Percentiles rank a stretch among this genome's conserved stretches.
Conservation (phyloP, 2,329 filamentous ascomycete genomes). For the Apiospora marii region DNA sequence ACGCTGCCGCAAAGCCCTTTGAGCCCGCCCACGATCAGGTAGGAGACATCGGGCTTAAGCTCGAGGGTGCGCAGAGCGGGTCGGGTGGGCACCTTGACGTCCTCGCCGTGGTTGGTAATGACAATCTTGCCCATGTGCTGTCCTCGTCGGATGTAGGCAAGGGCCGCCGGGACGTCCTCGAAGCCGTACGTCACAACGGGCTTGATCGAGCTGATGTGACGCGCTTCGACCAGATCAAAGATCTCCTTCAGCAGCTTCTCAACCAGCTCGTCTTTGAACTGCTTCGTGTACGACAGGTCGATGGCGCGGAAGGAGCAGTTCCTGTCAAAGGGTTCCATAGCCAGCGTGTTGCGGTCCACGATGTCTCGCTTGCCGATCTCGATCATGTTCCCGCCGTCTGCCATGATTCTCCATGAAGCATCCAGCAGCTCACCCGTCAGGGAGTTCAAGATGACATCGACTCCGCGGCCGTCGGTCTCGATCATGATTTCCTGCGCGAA, state of each 20-base stretch:
- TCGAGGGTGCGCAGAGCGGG: neutral
- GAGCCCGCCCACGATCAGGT: conserved; percentile 45
- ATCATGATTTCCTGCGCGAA: conserved; percentile 32
- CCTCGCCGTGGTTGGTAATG: neutral
- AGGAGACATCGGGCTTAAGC: conserved; percentile 35
- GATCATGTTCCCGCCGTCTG: conserved; percentile 22
- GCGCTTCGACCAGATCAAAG: conserved; percentile 24
- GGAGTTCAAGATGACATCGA: conserved; percentile 32
- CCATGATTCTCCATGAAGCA: conserved; percentile 28
- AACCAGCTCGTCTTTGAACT: too few relatives aligned
- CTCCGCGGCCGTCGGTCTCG: conserved; percentile 38
- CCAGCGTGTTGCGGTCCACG: conserved; percentile 26
- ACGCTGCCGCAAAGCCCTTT: conserved; percentile 44
- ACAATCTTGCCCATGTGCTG: conserved; percentile 32
- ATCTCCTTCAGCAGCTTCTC: neutral
- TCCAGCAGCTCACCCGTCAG: conserved; percentile 34
- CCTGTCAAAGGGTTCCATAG: conserved; percentile 29
- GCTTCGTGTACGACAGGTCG: neutral
- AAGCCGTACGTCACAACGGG: conserved; percentile 28
- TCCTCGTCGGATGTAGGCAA: conserved; percentile 28
- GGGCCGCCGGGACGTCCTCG: conserved; percentile 25
- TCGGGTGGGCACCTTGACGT: neutral
- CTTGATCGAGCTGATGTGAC: conserved; percentile 15
- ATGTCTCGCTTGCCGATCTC: conserved; percentile 30
- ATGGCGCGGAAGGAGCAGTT: conserved; percentile 29